These are phyloP conservation scores for Colletotrichum sp. DNA, from an alignment of 2,329 filamentous ascomycete species.

Conservation along the genomic window DNA sequence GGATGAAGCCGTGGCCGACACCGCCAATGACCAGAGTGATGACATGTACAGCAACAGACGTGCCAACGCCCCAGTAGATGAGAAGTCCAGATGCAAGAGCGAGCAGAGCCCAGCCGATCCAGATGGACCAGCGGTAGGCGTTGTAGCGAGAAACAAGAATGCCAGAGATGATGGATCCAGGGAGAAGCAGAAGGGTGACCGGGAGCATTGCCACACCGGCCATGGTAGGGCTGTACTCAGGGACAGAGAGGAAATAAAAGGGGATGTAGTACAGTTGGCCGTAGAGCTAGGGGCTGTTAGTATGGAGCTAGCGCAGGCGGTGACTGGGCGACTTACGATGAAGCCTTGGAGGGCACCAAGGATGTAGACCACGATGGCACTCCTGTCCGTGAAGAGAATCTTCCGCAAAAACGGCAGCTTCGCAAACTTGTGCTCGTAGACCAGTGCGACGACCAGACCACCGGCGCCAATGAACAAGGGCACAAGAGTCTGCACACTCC, in stretches of 20 bases:
- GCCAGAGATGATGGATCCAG: conserved; percentile 35
- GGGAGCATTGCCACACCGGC: conserved; percentile 40
- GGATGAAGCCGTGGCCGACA: conserved; percentile 24
- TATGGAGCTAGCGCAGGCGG: not conserved
- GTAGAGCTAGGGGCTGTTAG: conserved; percentile 25
- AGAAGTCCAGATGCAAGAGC: conserved; percentile 19
- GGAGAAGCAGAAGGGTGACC: conserved; percentile 33
- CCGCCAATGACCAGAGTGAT: conserved; percentile 21
- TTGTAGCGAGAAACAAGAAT: conserved; percentile 34
- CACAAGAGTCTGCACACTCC: conserved; percentile 39
- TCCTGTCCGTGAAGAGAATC: conserved; percentile 31
- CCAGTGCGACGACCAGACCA: conserved; percentile 39
- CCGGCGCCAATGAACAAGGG: conserved; percentile 48
- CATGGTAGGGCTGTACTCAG: conserved; percentile 33
- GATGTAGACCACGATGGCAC: conserved; percentile 33
- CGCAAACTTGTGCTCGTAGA: conserved; percentile 40
- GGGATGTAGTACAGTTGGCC: conserved; percentile 38
- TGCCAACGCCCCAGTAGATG: conserved; percentile 20
- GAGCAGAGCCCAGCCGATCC: conserved; percentile 36
- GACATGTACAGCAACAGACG: conserved; percentile 18
- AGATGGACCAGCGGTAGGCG: conserved; percentile 42
- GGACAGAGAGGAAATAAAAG: conserved; percentile 42
- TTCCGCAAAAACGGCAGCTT: conserved; percentile 35
- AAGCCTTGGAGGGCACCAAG: conserved; percentile 37
- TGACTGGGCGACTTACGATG: conserved; percentile 28